Percentiles rank a stretch among this genome's conserved stretches.
These are phyloP conservation scores for Plasmodium coatneyi DNA, from an alignment of 169 alveolate species.

Conservation along the genomic window DNA sequence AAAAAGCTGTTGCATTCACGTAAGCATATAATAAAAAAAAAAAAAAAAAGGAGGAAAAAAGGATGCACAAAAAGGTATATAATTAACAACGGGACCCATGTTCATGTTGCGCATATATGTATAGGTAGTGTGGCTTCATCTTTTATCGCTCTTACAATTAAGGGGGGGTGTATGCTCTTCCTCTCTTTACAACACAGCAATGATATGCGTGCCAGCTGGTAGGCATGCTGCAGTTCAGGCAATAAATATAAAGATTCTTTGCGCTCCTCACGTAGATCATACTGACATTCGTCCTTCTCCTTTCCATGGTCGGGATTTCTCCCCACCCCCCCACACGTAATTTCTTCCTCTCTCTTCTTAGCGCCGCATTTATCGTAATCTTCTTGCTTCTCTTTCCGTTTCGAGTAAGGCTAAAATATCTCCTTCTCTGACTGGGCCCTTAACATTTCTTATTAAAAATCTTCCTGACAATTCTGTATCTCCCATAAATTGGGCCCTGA, in stretches of 20 bases:
- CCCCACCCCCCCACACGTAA: neutral
- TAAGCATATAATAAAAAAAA: neutral
- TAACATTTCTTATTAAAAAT: slow-evolving; percentile 96
- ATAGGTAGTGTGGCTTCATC: neutral
- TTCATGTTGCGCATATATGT: neutral
- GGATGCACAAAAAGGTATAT: neutral
- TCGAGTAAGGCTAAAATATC: slow-evolving; percentile 97
- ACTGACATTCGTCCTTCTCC: neutral
- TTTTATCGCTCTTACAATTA: neutral
- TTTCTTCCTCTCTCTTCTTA: neutral
- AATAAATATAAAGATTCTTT: too few species aligned
- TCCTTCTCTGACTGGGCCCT: slow-evolving; percentile 99
- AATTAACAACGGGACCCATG: neutral
- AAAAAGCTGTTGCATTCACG: neutral
- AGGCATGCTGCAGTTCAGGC: neutral
- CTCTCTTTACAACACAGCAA: neutral
- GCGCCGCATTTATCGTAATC: slow-evolving; percentile 91
- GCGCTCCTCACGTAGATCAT: neutral
- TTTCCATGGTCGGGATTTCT: neutral
- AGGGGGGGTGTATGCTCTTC: neutral
- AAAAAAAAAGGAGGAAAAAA: neutral
- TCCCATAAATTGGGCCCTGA: slow-evolving; percentile 93
- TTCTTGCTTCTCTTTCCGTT: slow-evolving; percentile 98
- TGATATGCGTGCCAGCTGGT: neutral
- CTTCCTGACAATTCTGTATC: slow-evolving; percentile 93